These are phyloP conservation scores for Lachnellula suecica DNA, from an alignment of 2,329 filamentous ascomycete species.

Conservation along the genomic window DNA sequence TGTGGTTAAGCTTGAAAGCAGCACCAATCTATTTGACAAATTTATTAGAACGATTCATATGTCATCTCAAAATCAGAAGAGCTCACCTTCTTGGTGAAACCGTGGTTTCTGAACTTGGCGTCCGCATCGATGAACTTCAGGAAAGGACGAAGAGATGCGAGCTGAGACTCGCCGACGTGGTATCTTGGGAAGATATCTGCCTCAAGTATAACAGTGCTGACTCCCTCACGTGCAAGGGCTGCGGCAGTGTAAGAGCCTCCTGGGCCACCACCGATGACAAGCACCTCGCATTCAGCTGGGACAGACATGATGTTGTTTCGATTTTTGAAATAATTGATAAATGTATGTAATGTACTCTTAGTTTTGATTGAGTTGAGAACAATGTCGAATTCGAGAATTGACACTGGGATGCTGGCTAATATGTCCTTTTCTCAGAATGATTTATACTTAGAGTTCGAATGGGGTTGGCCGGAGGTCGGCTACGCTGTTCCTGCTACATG, in stretches of 20 bases:
- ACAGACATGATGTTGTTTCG: background rate
- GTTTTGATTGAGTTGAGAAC: no score
- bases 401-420: no score
- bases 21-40: conserved; percentile 5
- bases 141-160: conserved; percentile 40
- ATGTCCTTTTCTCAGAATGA: no score
- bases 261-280: conserved; percentile 46
- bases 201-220: conserved; percentile 44
- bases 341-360: no score
- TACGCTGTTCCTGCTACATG: no score
- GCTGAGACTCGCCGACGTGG: conserved; percentile 37
- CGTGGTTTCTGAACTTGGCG: conserved; percentile 37
- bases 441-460: no score
- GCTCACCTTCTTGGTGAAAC: conserved; percentile 40
- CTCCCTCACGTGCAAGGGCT: conserved; percentile 43
- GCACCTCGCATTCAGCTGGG: conserved; percentile 2
- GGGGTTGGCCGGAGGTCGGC: no score
- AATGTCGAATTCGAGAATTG: no score
- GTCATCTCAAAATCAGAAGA: background rate
- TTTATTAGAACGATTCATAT: background rate
- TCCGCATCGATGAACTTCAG: conserved; percentile 45
- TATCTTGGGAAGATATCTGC: conserved; percentile 41
- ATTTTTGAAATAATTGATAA: no score
- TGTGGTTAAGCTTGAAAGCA: conserved; percentile 9
- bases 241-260: conserved; percentile 45